These are phyloP conservation scores for Verruconis gallopava DNA, from an alignment of 2,329 filamentous ascomycete genomes.

Conservation along the genomic window DNA sequence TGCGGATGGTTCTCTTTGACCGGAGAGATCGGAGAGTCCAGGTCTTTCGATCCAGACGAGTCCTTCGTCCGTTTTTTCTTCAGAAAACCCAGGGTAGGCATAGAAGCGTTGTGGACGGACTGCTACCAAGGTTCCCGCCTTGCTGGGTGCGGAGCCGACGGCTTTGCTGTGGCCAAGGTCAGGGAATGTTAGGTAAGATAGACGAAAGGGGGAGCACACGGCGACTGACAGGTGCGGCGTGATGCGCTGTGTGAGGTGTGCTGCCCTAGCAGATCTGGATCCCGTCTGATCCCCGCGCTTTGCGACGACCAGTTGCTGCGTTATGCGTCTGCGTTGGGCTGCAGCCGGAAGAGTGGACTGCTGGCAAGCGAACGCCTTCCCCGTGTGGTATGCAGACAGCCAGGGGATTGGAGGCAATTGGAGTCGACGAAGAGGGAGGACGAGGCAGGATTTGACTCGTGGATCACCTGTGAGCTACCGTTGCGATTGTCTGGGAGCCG, in stretches of 20 bases:
- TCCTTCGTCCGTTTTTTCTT: conserved; percentile 99
- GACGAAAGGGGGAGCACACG: no score
- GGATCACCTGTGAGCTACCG: no score
- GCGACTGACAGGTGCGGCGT: neutral
- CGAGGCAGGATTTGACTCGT: no score
- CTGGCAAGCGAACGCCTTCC: no score
- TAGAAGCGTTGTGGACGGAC: conserved; percentile 28
- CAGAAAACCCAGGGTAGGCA: conserved; percentile 92
- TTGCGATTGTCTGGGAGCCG: no score
- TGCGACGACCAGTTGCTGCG: neutral
- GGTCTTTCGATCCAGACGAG: conserved; percentile 46
- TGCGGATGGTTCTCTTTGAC: conserved; percentile 45
- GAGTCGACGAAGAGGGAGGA: neutral
- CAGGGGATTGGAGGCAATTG: neutral
- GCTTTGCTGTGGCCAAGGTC: no score
- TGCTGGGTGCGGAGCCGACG: no score
- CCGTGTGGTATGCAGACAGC: neutral
- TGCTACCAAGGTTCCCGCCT: neutral
- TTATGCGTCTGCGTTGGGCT: no score
- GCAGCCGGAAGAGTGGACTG: neutral
- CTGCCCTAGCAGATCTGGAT: neutral
- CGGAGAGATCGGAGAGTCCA: conserved; percentile 49
- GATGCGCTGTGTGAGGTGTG: neutral
- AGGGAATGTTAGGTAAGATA: neutral
- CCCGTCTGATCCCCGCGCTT: neutral